Evolutionary conservation across 805 yeast genomes (phyloP).

Genomic region (Saccharomycopsis javanensis): DNA sequence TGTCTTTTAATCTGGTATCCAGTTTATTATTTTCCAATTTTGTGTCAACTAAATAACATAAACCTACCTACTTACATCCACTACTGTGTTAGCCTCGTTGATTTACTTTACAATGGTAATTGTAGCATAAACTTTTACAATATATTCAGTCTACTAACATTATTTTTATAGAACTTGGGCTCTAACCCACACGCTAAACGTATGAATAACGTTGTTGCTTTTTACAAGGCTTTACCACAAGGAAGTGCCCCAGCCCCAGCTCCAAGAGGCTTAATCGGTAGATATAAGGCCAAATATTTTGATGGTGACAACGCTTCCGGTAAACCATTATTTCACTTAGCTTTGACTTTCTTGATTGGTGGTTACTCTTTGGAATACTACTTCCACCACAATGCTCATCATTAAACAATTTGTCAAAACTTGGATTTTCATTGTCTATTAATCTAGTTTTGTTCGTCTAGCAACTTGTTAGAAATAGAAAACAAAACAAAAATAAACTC

Average conservation of each 20-base stretch:
- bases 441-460: not conserved
- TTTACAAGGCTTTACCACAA: slow-evolving; percentile 93
- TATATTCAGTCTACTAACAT: slow-evolving; percentile 22
- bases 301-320: slow-evolving; percentile 79
- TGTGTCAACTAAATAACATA: too few species aligned
- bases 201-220: slow-evolving; percentile 87
- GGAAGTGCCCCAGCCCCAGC: slow-evolving; percentile 75
- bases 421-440: not conserved
- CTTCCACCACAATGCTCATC: slow-evolving; percentile 64
- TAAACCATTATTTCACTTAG: slow-evolving; percentile 72
- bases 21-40: too few species aligned
- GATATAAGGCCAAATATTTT: slow-evolving; percentile 79
- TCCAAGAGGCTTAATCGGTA: slow-evolving; percentile 59
- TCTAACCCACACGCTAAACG: slow-evolving; percentile 95
- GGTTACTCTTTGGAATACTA: slow-evolving; percentile 93
- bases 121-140: too few species aligned
- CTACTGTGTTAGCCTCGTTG: too few species aligned
- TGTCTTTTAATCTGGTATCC: too few species aligned
- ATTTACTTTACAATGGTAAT: too few species aligned
- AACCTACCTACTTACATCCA: too few species aligned
- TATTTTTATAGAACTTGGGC: slow-evolving; percentile 59
- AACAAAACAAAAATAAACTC: not conserved
- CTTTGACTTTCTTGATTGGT: slow-evolving; percentile 53
- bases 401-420: slow-evolving; percentile 2
- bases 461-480: not conserved